phyloP scores from a whole-genome alignment of 495 filamentous ascomycete genomes.

The Elasticomyces elasticus region DNA sequence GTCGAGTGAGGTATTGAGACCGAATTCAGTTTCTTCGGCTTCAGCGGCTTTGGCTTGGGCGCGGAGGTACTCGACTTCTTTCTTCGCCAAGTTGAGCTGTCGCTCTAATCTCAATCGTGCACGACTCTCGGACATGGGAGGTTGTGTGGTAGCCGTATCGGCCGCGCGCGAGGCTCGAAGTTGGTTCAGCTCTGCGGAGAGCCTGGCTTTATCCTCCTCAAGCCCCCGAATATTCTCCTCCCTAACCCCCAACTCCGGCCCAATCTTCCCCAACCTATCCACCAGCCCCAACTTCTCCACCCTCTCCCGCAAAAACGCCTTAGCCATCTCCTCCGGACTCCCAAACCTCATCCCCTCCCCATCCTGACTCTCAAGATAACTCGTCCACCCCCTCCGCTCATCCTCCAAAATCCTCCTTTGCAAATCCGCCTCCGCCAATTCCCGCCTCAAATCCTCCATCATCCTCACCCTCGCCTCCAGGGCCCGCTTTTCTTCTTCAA shows the following conservation, averaged over 20 bases:
- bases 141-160: conserved; percentile 10
- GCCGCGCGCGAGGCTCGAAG: conserved; percentile 40
- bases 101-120: conserved; percentile 67
- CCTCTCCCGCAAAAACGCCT: conserved; percentile 69
- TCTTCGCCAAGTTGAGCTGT: conserved; percentile 71
- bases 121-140: no score
- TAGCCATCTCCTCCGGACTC: conserved; percentile 78
- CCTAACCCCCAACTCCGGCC: conserved; percentile 71
- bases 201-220: conserved; percentile 53
- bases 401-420: conserved; percentile 84
- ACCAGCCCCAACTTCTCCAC: conserved; percentile 66
- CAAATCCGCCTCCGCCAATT: conserved; percentile 66
- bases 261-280: conserved; percentile 63
- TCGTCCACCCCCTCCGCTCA: conserved; percentile 75
- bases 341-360: conserved; percentile 61
- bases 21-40: conserved; percentile 74
- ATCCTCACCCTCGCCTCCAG: conserved; percentile 67
- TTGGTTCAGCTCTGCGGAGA: conserved; percentile 62
- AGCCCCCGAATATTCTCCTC: conserved; percentile 65
- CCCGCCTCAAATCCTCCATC: conserved; percentile 61
- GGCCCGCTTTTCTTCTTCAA: conserved; percentile 87
- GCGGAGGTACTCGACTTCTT: conserved; percentile 88
- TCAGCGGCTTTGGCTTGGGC: conserved; percentile 89
- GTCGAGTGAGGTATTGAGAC: conserved; percentile 66
- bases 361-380: conserved; percentile 63